Percentiles rank a stretch among this genome's conserved stretches.
Evolutionary conservation across 2,329 filamentous ascomycete species (phyloP).

Genomic region (Epichloe bromicola): DNA sequence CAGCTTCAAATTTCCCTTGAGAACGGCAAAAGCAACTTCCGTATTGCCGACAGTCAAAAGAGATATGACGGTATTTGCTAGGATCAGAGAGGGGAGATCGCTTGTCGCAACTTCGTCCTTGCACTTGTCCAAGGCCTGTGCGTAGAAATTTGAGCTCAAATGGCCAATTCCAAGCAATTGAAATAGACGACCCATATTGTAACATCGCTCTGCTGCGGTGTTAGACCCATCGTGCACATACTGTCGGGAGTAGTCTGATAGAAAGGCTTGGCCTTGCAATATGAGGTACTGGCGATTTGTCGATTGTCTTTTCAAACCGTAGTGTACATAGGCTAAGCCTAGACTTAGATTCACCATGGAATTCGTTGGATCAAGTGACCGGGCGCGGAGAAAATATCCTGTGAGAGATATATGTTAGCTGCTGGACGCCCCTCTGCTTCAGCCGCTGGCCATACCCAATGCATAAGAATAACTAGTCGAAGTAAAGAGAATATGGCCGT

Average conservation of each 20-base stretch:
- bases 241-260: conserved; percentile 32
- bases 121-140: conserved; percentile 18
- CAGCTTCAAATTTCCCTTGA: conserved; percentile 16
- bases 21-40: conserved; percentile 13
- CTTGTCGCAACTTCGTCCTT: conserved; percentile 1
- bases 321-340: conserved; percentile 74
- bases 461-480: conserved; percentile 75
- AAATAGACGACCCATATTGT: conserved; percentile 25
- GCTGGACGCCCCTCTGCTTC: not conserved
- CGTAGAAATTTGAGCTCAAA: conserved; percentile 62
- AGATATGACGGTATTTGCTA: conserved; percentile 21
- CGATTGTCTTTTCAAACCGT: conserved; percentile 76
- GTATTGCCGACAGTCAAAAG: conserved; percentile 19
- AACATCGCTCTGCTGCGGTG: conserved; percentile 21
- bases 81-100: conserved; percentile 17
- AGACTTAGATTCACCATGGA: conserved; percentile 70
- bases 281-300: conserved; percentile 85
- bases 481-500: conserved; percentile 78
- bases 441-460: conserved; percentile 37
- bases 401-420: not conserved
- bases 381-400: conserved; percentile 74
- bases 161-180: conserved; percentile 23
- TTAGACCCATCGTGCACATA: conserved; percentile 1
- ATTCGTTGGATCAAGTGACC: conserved; percentile 62
- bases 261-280: conserved; percentile 70